These are phyloP conservation scores for Vaccinium vitisidaea DNA, from an alignment of 148 eudicot genomes.

Conservation along the genomic window DNA sequence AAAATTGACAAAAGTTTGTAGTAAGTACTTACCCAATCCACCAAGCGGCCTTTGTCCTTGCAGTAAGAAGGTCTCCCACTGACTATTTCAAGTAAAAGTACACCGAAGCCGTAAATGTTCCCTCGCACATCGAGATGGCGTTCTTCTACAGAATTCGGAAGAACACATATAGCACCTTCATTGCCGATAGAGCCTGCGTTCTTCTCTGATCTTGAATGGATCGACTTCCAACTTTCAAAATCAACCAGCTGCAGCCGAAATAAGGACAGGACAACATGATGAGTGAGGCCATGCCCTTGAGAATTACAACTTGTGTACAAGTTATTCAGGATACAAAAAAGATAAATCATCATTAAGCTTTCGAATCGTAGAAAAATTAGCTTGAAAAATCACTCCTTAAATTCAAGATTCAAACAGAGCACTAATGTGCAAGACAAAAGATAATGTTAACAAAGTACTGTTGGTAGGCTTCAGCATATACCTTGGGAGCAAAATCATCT, in stretches of 20 bases:
- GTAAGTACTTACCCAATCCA: slow-evolving; percentile 70
- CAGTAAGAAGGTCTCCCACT: slow-evolving; percentile 77
- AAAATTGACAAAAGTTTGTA: neutral
- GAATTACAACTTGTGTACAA: neutral
- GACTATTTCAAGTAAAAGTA: slow-evolving; percentile 76
- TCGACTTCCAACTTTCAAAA: slow-evolving; percentile 95
- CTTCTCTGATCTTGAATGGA: slow-evolving; percentile 79
- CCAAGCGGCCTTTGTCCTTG: slow-evolving; percentile 70
- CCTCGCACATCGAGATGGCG: slow-evolving; percentile 71
- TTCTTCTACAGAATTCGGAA: slow-evolving; percentile 62
- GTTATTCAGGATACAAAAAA: neutral
- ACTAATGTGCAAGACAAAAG: neutral
- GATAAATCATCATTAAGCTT: no score
- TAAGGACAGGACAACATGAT: neutral
- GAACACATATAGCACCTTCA: slow-evolving; percentile 69
- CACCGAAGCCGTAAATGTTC: slow-evolving; percentile 73
- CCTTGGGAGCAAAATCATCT: slow-evolving; percentile 96
- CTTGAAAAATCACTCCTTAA: neutral
- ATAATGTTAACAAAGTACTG: neutral
- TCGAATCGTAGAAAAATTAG: neutral
- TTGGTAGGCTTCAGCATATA: slow-evolving; percentile 17
- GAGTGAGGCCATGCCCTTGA: neutral
- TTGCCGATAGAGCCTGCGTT: slow-evolving; percentile 61
- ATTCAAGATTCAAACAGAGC: neutral
- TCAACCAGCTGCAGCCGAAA: slow-evolving; percentile 72